These are phyloP conservation scores for Pythium aquatile DNA, from an alignment of 352 stramenopile genomes.

Conservation along the genomic window DNA sequence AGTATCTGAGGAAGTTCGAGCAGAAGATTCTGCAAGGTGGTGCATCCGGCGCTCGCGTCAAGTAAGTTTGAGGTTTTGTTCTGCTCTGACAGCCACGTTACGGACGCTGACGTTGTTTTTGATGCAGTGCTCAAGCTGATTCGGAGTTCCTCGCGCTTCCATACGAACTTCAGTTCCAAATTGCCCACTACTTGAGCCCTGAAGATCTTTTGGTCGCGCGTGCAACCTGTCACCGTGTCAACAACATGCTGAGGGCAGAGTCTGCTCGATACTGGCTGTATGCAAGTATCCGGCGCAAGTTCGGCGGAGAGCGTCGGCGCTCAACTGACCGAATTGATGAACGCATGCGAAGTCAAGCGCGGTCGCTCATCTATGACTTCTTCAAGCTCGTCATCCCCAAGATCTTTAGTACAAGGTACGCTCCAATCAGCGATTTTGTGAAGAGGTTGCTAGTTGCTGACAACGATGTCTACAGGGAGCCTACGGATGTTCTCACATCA, in stretches of 20 bases:
- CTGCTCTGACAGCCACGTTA: neutral
- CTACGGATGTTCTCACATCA: slow-evolving; percentile 62
- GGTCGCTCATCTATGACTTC: slow-evolving; percentile 78
- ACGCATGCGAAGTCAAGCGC: slow-evolving; percentile 33
- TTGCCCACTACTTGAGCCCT: slow-evolving; percentile 66
- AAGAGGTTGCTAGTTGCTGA: neutral
- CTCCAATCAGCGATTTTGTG: neutral
- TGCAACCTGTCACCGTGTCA: slow-evolving; percentile 77
- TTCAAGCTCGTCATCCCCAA: slow-evolving; percentile 76
- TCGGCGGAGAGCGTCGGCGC: slow-evolving; percentile 36
- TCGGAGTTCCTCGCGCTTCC: slow-evolving; percentile 66
- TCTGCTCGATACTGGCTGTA: slow-evolving; percentile 85
- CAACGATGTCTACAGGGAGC: slow-evolving; percentile 43
- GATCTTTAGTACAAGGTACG: slow-evolving; percentile 63
- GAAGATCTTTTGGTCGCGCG: slow-evolving; percentile 78
- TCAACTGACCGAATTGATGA: slow-evolving; percentile 27
- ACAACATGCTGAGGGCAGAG: slow-evolving; percentile 81
- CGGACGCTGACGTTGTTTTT: slow-evolving; percentile 1
- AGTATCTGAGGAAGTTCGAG: slow-evolving; percentile 65
- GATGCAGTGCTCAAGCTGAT: slow-evolving; percentile 53
- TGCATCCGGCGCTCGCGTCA: slow-evolving; percentile 1
- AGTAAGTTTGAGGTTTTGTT: slow-evolving; percentile 19
- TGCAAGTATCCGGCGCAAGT: slow-evolving; percentile 68
- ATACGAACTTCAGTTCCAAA: slow-evolving; percentile 81
- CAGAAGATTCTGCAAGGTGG: slow-evolving; percentile 51